A percentile compares a stretch with the other conserved stretches of the same genome.
These are phyloP conservation scores for Mesotaenium endlicherianum DNA, from an alignment of 139 green algal genomes.

Conservation along the genomic window DNA sequence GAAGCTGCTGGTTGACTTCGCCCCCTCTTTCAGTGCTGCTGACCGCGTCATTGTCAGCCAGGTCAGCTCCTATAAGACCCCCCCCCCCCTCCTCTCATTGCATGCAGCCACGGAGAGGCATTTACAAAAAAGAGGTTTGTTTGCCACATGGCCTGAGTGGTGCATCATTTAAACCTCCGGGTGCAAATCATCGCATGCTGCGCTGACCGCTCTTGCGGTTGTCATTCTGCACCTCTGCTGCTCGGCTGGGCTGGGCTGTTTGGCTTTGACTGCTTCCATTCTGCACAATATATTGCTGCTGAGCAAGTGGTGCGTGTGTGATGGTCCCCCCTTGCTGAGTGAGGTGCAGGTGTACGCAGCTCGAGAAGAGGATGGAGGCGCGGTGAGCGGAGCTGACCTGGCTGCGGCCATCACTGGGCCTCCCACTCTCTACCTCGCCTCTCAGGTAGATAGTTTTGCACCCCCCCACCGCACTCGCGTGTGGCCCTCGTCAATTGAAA, in stretches of 20 bases:
- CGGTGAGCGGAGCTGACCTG: conserved; percentile 20
- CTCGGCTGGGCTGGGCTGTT: neutral
- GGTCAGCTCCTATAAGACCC: too few species aligned
- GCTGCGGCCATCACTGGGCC: conserved; percentile 21
- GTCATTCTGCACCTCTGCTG: neutral
- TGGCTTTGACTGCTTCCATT: too few species aligned
- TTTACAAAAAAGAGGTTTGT: too few species aligned
- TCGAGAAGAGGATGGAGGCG: conserved; percentile 18
- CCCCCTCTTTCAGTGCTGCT: conserved; percentile 40
- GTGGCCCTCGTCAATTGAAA: too few species aligned
- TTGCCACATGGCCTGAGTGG: too few species aligned
- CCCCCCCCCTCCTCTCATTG: too few species aligned
- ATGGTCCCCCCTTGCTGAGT: neutral
- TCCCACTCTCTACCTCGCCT: conserved; percentile 27
- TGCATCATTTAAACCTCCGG: too few species aligned
- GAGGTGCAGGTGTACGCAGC: conserved; percentile 29
- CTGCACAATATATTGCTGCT: too few species aligned
- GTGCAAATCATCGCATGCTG: too few species aligned
- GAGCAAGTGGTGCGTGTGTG: neutral
- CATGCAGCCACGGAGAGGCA: too few species aligned
- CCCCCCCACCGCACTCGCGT: too few species aligned
- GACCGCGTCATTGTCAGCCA: conserved; percentile 50
- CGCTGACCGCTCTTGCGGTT: neutral
- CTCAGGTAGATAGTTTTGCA: too few species aligned
- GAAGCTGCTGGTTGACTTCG: conserved; percentile 34